Conservation (phyloP, 2,329 filamentous ascomycete species). For the Metarhizium sp. region DNA sequence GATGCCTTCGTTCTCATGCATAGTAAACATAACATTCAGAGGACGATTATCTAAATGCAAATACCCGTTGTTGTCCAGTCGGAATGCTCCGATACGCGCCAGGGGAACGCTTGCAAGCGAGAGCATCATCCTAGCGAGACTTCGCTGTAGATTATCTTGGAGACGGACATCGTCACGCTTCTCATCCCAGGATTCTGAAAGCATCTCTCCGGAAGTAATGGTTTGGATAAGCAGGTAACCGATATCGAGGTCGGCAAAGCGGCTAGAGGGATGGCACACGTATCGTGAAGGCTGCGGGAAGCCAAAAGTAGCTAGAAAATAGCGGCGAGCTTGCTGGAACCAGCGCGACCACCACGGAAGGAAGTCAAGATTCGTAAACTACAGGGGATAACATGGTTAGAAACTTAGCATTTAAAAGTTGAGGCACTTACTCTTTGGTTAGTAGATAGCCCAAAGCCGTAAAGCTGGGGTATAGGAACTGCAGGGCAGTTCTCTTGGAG, state of each 20-base stretch:
- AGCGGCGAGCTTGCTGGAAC: conserved; percentile 1
- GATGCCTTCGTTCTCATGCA: conserved; percentile 11
- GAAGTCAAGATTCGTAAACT: conserved; percentile 1
- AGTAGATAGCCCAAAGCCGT: conserved; percentile 14
- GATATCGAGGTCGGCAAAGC: conserved; percentile 8
- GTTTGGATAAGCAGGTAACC: conserved; percentile 14
- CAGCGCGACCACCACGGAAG: conserved; percentile 2
- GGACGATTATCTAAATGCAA: conserved; percentile 17
- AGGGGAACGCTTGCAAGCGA: conserved; percentile 19
- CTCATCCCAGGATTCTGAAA: conserved; percentile 13
- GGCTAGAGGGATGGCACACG: conserved; percentile 5
- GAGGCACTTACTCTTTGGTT: conserved; percentile 8
- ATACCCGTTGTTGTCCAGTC: conserved; percentile 18
- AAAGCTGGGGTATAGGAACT: conserved; percentile 15
- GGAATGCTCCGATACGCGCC: conserved; percentile 18
- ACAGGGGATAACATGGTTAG: conserved; percentile 1
- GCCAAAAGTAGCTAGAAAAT: conserved; percentile 4
- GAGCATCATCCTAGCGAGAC: conserved; percentile 19
- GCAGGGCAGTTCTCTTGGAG: conserved; percentile 11
- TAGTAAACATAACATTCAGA: conserved; percentile 5
- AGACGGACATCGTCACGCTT: conserved; percentile 8
- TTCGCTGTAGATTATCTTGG: conserved; percentile 18
- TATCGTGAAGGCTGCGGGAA: conserved; percentile 9
- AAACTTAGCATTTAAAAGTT: neutral
- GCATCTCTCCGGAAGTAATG: conserved; percentile 10